These are phyloP conservation scores for Phytophthora europaea DNA, from an alignment of 352 stramenopile genomes.

Conservation along the genomic window DNA sequence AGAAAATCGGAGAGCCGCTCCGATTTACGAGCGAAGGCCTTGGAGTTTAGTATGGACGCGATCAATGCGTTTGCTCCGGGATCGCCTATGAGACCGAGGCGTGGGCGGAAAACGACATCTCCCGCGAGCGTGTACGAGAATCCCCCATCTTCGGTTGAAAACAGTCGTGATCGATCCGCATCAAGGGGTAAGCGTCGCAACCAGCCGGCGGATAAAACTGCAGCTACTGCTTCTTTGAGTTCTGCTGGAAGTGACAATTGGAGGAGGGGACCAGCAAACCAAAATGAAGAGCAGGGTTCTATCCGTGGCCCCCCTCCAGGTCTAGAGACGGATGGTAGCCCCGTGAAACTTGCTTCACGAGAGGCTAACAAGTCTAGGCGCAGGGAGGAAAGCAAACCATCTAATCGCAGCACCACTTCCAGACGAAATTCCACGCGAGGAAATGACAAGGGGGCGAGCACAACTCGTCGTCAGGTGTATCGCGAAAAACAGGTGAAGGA, in stretches of 20 bases:
- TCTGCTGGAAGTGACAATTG: constrained; percentile 23
- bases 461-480: constrained; percentile 62
- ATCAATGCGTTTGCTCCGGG: constrained; percentile 22
- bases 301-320: constrained; percentile 1
- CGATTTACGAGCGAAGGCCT: constrained; percentile 28
- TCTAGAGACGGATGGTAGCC: constrained; percentile 28
- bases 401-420: constrained; percentile 29
- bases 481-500: constrained; percentile 64
- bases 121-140: constrained; percentile 7
- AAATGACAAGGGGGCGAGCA: constrained; percentile 28
- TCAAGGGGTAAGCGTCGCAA: constrained; percentile 34
- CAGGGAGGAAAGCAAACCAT: constrained; percentile 35
- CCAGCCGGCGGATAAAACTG: constrained; percentile 12
- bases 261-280: constrained; percentile 10
- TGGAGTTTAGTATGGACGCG: constrained; percentile 35
- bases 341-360: constrained; percentile 12
- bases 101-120: constrained; percentile 19
- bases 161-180: constrained; percentile 18
- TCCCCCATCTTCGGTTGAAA: constrained; percentile 18
- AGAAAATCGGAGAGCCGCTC: constrained; percentile 31
- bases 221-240: constrained; percentile 5
- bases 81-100: constrained; percentile 28
- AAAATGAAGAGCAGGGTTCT: constrained; percentile 19
- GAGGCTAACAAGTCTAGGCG: constrained; percentile 25
- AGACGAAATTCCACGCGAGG: constrained; percentile 37